Evolutionary conservation across 1,284 basidiomycete genomes (phyloP), one percentile per base, ranked within the genome.

Genomic region (Microbotryum silenes-acaulis): DNA sequence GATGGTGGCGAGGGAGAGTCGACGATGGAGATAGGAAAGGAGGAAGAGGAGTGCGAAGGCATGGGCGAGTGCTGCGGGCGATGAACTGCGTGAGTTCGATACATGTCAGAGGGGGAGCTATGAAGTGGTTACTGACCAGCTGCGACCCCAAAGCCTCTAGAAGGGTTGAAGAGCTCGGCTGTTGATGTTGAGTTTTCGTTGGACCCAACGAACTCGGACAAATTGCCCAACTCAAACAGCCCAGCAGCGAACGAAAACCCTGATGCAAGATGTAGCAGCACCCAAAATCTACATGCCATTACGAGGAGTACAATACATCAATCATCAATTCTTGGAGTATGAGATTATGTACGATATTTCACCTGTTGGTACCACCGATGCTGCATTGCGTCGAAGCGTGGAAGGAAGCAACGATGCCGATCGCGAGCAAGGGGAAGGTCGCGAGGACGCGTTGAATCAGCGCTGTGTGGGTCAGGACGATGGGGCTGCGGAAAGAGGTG

Each of bases 121-220:
- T 57, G 1, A 57, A 51, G 21, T 63, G 60, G 63, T 63, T 63
- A 23, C 56, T 68, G 23, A 63, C 63, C 48, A 64, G 58, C 23
- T 51, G 7, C 46, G 58, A 37, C 2, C 54, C 54, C 12, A 31
- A 53, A 21, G 14, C 31, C 8, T 37, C 27, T n/a, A n/a, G 10
- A 16, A 54, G 47, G 21, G 49, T 59, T 12, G 37, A n/a, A 6
- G 58, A 59, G 23, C 33, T 54, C 12, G 51, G 54, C 18, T 21
- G 18, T 46, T 44, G 18, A 46, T 33, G n/a, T 49, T 18, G 49
- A 20, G 9, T 25, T 42, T 25, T 14, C 10, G 21, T 42, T 23
- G 37, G 21, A 20, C 5, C 33, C 29, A n/a, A 25, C 20, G 14
- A 20, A 4, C 44, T 60, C 53, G 55, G 33, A 48, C 4, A 56